Evolutionary conservation across 2,329 filamentous ascomycete species (phyloP), one percentile per base, ranked within the genome.

Genomic region (Scleromitrula shiraiana): DNA sequence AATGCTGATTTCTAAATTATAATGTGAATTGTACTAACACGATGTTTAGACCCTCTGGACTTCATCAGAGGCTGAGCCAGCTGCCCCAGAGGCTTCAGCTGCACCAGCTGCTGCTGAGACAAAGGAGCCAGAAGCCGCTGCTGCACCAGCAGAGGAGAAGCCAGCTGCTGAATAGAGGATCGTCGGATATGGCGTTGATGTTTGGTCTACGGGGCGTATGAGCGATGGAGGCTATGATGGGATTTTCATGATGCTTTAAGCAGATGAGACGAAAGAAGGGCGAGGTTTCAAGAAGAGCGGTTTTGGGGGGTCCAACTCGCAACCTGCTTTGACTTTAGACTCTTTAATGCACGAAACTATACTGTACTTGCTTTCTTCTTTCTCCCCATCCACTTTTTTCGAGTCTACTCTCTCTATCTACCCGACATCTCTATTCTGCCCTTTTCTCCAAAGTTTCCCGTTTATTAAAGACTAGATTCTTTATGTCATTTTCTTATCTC

Each of bases 31-130:
- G n/a, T n/a, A n/a, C n/a, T n/a, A n/a, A n/a, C n/a, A n/a, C n/a
- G n/a, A n/a, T n/a, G n/a, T n/a, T n/a, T n/a, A n/a, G n/a, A 96
- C 90, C 59, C 85, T 96, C 70, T 96, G 90, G 90, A 96, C 90
- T 62, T 96, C 90, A 61, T 94, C 89, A 52, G 90, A 95, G 27
- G 59, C 59, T 37, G 59, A 60, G 53, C 56, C 56, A 50, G 59
- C 60, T 54, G 55, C 56, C 29, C 55, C 60, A 40, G 53, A 55
- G 49, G 55, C 55, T 64, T 69, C 65, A 54, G 73, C 76, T n/a
- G n/a, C n/a, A n/a, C n/a, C 75, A 61, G 72, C 81, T 32, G 27
- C 41, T 56, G 68, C 81, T 55, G 67, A 72, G 52, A 51, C 57
- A n/a, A 60, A 58, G 52, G 72, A 78, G 56, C 64, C 73, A 61